phyloP scores from a whole-genome alignment of 2,329 filamentous ascomycete genomes.

The Sphaerulina vaccinii region DNA sequence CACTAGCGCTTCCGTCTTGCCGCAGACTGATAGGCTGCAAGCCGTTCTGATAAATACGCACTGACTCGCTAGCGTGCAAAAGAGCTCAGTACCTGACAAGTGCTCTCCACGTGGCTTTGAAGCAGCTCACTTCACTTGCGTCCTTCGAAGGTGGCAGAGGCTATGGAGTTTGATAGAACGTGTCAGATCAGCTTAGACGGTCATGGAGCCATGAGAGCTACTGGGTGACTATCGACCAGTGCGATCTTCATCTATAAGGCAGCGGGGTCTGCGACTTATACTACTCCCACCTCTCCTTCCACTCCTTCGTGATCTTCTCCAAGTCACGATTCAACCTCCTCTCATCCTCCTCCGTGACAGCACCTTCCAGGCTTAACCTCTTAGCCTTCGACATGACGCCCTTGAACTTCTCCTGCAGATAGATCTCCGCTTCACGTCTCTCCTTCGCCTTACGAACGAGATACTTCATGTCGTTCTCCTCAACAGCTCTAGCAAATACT shows the following conservation, averaged over 20 bases:
- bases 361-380: slow-evolving; percentile 42
- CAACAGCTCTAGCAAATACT: slow-evolving; percentile 66
- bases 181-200: too few relatives aligned
- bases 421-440: slow-evolving; percentile 56
- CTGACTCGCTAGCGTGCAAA: neutral
- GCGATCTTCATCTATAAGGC: too few relatives aligned
- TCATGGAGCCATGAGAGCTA: too few relatives aligned
- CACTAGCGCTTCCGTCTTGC: too few relatives aligned
- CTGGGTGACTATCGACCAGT: too few relatives aligned
- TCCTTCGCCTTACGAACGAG: slow-evolving; percentile 63
- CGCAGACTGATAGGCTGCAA: too few relatives aligned
- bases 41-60: too few relatives aligned
- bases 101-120: too few relatives aligned
- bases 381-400: slow-evolving; percentile 35
- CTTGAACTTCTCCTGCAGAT: slow-evolving; percentile 56
- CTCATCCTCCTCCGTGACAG: slow-evolving; percentile 55
- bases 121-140: too few relatives aligned
- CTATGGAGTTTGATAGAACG: too few relatives aligned
- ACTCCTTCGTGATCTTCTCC: slow-evolving; percentile 51
- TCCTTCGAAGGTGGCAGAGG: too few relatives aligned
- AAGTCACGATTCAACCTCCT: slow-evolving; percentile 55
- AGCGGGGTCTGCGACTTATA: neutral
- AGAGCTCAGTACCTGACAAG: too few relatives aligned
- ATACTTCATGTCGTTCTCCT: slow-evolving; percentile 64
- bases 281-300: slow-evolving; percentile 51